Conservation (phyloP, 192 early-diverging fungal genomes). For the Backusella australiensis region DNA sequence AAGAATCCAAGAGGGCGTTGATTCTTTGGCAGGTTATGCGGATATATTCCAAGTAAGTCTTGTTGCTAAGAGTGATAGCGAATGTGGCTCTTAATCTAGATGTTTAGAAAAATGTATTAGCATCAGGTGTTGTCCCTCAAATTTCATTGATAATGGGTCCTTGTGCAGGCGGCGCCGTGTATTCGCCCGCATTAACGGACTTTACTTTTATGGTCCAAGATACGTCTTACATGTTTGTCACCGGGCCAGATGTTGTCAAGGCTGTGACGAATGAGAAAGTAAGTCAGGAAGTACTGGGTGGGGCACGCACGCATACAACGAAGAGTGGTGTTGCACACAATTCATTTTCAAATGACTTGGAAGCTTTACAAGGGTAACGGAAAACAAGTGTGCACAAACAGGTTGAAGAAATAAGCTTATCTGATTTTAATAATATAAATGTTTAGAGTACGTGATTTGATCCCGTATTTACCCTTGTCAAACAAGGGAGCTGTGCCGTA, state of each 20-base stretch:
- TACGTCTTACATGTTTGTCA: slow-evolving; percentile 95
- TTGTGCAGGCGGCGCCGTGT: slow-evolving; percentile 96
- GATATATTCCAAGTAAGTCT: slow-evolving; percentile 84
- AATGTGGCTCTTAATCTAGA: not conserved
- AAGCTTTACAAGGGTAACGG: slow-evolving; percentile 68
- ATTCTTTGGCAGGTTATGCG: slow-evolving; percentile 92
- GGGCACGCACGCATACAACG: slow-evolving; percentile 84
- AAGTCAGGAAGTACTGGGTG: slow-evolving; percentile 93
- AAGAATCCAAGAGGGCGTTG: slow-evolving; percentile 97
- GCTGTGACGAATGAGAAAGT: slow-evolving; percentile 93
- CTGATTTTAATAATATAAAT: not conserved
- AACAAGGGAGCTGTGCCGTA: slow-evolving; percentile 69
- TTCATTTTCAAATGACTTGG: slow-evolving; percentile 93
- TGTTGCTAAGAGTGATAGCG: not conserved
- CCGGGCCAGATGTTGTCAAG: slow-evolving; percentile 96
- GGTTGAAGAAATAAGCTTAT: not conserved
- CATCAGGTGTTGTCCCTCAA: slow-evolving; percentile 93
- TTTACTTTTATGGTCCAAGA: slow-evolving; percentile 97
- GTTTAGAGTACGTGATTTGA: slow-evolving; percentile 70
- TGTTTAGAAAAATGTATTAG: slow-evolving; percentile 74
- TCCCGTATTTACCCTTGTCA: slow-evolving; percentile 86
- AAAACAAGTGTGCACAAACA: not conserved
- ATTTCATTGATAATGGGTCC: slow-evolving; percentile 97
- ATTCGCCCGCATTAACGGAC: slow-evolving; percentile 95
- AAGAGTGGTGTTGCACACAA: slow-evolving; percentile 92